Percentiles rank a stretch among this genome's conserved stretches.
Evolutionary conservation across 2,329 filamentous ascomycete genomes (phyloP).

Genomic region (Myriosclerotinia scirpicola): DNA sequence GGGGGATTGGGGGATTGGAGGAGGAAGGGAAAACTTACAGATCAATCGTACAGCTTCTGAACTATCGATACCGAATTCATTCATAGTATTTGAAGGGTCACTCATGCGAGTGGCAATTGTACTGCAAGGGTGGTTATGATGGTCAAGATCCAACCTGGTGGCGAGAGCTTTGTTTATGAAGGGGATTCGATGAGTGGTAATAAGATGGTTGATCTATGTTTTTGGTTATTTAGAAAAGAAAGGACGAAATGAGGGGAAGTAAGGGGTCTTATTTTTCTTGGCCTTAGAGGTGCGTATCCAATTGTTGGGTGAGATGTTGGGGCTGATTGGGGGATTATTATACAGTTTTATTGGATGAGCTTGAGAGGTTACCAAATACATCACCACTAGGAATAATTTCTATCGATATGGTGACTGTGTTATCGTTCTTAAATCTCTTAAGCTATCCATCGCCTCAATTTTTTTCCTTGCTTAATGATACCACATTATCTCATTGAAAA

Average conservation of each 20-base stretch:
- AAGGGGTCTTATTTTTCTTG: no score
- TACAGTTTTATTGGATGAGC: no score
- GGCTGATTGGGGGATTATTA: no score
- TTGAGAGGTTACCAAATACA: no score
- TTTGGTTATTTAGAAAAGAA: neutral
- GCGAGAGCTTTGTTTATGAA: neutral
- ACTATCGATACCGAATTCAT: neutral
- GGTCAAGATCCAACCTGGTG: neutral
- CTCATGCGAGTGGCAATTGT: neutral
- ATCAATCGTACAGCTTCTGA: neutral
- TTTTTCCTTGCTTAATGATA: no score
- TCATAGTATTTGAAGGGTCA: neutral
- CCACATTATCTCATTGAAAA: no score
- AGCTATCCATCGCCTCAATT: no score
- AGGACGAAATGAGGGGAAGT: neutral
- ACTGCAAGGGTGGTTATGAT: neutral
- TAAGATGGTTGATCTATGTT: neutral
- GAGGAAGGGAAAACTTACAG: neutral
- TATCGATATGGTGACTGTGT: no score
- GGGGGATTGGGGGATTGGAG: neutral
- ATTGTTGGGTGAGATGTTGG: no score
- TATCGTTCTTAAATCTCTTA: no score
- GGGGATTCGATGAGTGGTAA: neutral
- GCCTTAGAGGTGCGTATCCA: no score
- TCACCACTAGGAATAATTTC: no score